phyloP scores from a whole-genome alignment of 331 rosid genomes.

The Malus hybrid region DNA sequence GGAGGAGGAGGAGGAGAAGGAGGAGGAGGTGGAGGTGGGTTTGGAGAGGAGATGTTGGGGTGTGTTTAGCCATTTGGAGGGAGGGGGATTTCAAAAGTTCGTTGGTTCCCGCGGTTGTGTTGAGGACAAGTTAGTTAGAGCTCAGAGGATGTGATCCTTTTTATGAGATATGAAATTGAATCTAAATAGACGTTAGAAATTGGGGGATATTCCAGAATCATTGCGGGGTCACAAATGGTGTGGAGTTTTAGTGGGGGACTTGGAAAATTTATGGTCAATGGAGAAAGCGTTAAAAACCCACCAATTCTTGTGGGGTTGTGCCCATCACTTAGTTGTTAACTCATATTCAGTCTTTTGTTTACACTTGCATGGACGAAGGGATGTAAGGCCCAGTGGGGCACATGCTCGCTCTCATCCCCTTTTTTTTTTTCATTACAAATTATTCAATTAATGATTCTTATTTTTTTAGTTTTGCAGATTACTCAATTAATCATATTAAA shows the following conservation, averaged over 20 bases:
- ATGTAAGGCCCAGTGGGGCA: too few species aligned
- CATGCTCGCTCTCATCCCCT: too few species aligned
- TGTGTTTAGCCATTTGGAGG: slow-evolving; percentile 23
- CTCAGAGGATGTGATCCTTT: not conserved
- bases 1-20: slow-evolving; percentile 14
- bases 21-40: slow-evolving; percentile 6
- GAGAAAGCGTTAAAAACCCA: not conserved
- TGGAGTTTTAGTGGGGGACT: not conserved
- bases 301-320: too few species aligned
- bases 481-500: too few species aligned
- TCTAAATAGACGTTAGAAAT: not conserved
- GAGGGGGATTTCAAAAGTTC: not conserved
- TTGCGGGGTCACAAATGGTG: not conserved
- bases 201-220: not conserved
- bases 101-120: not conserved
- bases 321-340: not conserved
- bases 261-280: not conserved
- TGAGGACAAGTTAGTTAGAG: not conserved
- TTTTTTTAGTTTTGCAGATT: too few species aligned
- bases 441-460: too few species aligned
- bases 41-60: not conserved
- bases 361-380: too few species aligned
- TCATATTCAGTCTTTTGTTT: not conserved
- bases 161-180: not conserved
- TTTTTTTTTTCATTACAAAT: too few species aligned